phyloP scores from a whole-genome alignment of 257 asterid species.

The Solanum boliviense region DNA sequence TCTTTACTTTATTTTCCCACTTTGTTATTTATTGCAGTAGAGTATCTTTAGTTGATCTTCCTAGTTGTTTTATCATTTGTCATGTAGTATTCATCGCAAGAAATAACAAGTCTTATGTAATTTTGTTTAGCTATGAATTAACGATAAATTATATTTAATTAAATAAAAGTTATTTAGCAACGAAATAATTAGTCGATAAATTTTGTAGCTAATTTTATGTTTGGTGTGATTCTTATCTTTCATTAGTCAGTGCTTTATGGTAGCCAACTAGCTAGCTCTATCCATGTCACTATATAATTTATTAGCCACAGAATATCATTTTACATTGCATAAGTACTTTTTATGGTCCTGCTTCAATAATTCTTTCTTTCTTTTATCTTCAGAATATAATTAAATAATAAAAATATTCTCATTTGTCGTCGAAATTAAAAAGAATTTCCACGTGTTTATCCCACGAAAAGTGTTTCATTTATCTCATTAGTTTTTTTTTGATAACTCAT shows the following conservation, averaged over 20 bases:
- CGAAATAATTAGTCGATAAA: too few relatives aligned
- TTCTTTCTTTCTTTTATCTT: not conserved
- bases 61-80: not conserved
- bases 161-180: too few relatives aligned
- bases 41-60: not conserved
- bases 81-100: not conserved
- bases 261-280: not conserved
- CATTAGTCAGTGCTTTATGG: not conserved
- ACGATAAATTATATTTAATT: too few relatives aligned
- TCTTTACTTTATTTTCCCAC: not conserved
- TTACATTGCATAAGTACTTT: not conserved
- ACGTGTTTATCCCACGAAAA: too few relatives aligned
- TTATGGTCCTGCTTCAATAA: not conserved
- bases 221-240: not conserved
- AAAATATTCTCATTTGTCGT: fast-evolving
- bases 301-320: not conserved
- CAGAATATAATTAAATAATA: too few relatives aligned
- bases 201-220: too few relatives aligned
- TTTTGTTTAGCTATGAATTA: too few relatives aligned
- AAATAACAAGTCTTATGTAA: too few relatives aligned
- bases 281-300: not conserved
- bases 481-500: too few relatives aligned
- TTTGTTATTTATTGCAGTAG: not conserved
- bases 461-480: too few relatives aligned
- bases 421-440: too few relatives aligned